Conservation (phyloP, 2,329 filamentous ascomycete species). For the Hypocreales sp. region DNA sequence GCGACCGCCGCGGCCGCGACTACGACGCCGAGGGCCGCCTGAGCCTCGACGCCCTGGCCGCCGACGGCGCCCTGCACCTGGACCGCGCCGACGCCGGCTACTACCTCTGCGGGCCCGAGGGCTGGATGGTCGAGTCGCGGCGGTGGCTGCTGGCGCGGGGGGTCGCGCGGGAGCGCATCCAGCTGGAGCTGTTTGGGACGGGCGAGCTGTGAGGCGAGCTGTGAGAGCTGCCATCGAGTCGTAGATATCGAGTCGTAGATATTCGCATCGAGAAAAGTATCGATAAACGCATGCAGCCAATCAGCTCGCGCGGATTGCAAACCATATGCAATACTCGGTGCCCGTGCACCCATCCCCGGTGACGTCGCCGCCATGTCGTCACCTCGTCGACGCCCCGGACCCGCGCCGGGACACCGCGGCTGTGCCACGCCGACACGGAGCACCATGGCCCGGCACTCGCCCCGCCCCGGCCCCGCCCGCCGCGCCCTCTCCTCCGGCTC, state of each 20-base stretch:
- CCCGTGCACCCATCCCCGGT: too few relatives aligned
- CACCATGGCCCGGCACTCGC: too few relatives aligned
- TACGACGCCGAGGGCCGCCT: constrained; percentile 42
- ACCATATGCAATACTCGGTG: too few relatives aligned
- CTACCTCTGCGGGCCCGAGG: constrained; percentile 51
- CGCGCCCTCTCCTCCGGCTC: constrained; percentile 25
- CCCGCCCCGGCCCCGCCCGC: constrained; percentile 1
- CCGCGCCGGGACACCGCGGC: too few relatives aligned
- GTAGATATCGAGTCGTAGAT: too few relatives aligned
- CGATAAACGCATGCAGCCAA: too few relatives aligned
- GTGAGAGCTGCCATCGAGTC: too few relatives aligned
- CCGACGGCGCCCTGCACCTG: constrained; percentile 32
- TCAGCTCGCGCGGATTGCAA: too few relatives aligned
- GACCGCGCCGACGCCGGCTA: constrained; percentile 40
- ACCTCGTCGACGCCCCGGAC: too few relatives aligned
- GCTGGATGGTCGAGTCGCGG: constrained; percentile 49
- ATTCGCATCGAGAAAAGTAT: too few relatives aligned
- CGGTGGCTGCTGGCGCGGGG: constrained; percentile 32
- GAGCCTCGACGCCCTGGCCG: constrained; percentile 35
- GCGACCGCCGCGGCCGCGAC: constrained; percentile 29
- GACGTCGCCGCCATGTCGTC: too few relatives aligned
- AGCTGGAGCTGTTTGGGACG: constrained; percentile 49
- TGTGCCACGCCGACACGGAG: too few relatives aligned
- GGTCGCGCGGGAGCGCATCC: constrained; percentile 37
- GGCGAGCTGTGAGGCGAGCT: constrained; percentile 19